Conservation (phyloP, 805 yeast genomes). For the Candida nemodendra region DNA sequence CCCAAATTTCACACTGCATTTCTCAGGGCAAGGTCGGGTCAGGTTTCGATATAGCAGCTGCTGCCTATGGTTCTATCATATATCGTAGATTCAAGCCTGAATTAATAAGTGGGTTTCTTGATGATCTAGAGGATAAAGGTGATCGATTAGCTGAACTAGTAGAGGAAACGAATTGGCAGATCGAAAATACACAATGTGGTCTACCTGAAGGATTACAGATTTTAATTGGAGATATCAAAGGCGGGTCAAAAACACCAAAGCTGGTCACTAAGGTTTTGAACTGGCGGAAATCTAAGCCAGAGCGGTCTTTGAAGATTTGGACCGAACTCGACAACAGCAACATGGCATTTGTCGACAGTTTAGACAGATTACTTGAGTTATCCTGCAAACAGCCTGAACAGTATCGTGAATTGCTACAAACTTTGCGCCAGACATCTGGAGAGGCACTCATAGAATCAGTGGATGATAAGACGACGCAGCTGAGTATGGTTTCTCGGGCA, state of each 20-base stretch:
- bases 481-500: constrained; percentile 39
- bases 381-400: constrained; percentile 29
- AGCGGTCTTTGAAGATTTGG: constrained; percentile 53
- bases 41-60: constrained; percentile 97
- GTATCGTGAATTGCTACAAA: constrained; percentile 35
- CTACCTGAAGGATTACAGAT: constrained; percentile 70
- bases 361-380: constrained; percentile 40
- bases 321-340: constrained; percentile 57
- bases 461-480: constrained; percentile 14
- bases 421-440: constrained; percentile 17
- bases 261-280: constrained; percentile 70
- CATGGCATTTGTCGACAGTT: constrained; percentile 47
- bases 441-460: constrained; percentile 9
- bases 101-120: constrained; percentile 36
- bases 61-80: constrained; percentile 83
- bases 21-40: constrained; percentile 97
- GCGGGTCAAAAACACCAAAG: constrained; percentile 94
- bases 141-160: constrained; percentile 36
- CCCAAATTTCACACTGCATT: constrained; percentile 87
- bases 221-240: constrained; percentile 89
- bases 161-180: constrained; percentile 56
- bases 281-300: constrained; percentile 63
- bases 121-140: constrained; percentile 20
- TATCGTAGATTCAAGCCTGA: constrained; percentile 73
- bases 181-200: constrained; percentile 50